phyloP scores from a whole-genome alignment of 1,284 basidiomycete species.

The Rhodotorula sp. region DNA sequence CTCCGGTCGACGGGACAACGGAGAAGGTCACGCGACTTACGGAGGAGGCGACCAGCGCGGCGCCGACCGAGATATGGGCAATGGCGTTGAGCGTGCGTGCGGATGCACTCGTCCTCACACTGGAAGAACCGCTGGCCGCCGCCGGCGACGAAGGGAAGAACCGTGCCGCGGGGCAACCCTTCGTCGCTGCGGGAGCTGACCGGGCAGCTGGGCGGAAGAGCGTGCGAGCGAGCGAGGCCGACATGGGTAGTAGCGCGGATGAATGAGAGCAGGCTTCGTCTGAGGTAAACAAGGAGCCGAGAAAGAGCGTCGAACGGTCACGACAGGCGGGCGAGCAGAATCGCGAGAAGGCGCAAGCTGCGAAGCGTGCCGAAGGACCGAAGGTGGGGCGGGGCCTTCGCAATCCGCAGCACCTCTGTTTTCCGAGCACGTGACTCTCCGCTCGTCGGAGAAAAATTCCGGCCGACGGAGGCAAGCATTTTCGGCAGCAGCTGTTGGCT shows the following conservation, averaged over 20 bases:
- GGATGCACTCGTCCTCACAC: neutral
- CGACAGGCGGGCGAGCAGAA: too few species aligned
- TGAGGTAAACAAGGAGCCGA: neutral
- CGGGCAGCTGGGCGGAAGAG: constrained; percentile 13
- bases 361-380: too few species aligned
- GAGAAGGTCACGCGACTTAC: constrained; percentile 10
- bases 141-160: constrained; percentile 5
- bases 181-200: neutral
- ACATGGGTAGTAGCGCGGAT: constrained; percentile 1
- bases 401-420: too few species aligned
- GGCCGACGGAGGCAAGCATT: too few species aligned
- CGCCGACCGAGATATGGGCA: constrained; percentile 17
- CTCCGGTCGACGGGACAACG: neutral
- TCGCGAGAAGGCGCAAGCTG: too few species aligned
- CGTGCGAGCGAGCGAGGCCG: constrained; percentile 26
- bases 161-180: neutral
- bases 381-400: too few species aligned
- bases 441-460: too few species aligned
- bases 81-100: constrained; percentile 10
- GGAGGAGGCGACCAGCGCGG: constrained; percentile 8
- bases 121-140: too few species aligned
- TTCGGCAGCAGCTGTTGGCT: too few species aligned
- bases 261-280: neutral
- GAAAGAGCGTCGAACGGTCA: neutral
- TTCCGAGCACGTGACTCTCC: too few species aligned